phyloP scores from a whole-genome alignment of 2,329 filamentous ascomycete species.

The Hypoxylon sp. region DNA sequence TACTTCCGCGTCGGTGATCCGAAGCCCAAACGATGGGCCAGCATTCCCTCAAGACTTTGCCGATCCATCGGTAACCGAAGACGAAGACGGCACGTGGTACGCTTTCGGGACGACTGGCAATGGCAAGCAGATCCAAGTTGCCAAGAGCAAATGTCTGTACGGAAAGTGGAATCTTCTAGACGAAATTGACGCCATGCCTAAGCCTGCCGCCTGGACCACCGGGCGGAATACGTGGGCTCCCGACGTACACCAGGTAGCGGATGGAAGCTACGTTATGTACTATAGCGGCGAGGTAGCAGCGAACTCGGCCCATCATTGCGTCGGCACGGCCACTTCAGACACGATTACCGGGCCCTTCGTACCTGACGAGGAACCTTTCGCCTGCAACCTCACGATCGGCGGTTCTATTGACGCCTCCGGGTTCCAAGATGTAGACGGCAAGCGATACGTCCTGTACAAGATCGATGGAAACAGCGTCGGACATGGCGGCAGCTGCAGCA shows the following conservation, averaged over 20 bases:
- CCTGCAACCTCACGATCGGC: slow-evolving; percentile 65
- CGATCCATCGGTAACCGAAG: slow-evolving; percentile 65
- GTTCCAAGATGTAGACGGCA: slow-evolving; percentile 67
- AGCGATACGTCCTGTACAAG: slow-evolving; percentile 73
- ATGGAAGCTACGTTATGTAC: slow-evolving; percentile 71
- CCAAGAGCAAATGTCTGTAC: slow-evolving; percentile 61
- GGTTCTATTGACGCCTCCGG: slow-evolving; percentile 74
- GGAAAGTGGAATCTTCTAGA: slow-evolving; percentile 62
- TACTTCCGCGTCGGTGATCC: slow-evolving; percentile 26
- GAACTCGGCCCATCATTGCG: slow-evolving; percentile 63
- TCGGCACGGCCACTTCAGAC: slow-evolving; percentile 67
- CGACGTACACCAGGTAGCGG: slow-evolving; percentile 64
- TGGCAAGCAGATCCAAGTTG: slow-evolving; percentile 66
- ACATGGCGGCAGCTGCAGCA: slow-evolving; percentile 59
- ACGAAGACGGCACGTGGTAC: slow-evolving; percentile 64
- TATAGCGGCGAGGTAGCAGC: slow-evolving; percentile 64
- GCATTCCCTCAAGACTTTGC: slow-evolving; percentile 62
- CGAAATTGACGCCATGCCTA: slow-evolving; percentile 67
- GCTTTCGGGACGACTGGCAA: slow-evolving; percentile 68
- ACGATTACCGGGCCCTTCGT: slow-evolving; percentile 65
- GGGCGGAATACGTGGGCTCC: slow-evolving; percentile 71
- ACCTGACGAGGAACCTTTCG: slow-evolving; percentile 61
- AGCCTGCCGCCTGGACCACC: slow-evolving; percentile 65
- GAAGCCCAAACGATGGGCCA: slow-evolving; percentile 30
- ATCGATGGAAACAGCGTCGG: slow-evolving; percentile 71